Evolutionary conservation across 768 basidiomycete genomes (phyloP), one percentile per base, ranked within the genome.

Genomic region (Daedaleopsis nitida): DNA sequence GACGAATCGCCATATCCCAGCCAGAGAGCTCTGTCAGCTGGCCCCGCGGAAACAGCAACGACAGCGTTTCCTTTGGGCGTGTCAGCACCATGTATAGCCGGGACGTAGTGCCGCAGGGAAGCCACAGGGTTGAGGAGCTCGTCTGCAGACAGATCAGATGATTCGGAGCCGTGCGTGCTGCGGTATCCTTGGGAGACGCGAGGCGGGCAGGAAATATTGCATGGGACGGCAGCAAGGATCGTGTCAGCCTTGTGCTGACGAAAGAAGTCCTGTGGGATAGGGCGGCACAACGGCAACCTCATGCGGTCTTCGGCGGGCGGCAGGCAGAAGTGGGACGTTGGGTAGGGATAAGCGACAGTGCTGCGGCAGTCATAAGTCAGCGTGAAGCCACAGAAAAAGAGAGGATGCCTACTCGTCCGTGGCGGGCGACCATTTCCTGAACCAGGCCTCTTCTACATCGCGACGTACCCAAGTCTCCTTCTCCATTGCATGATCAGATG

Each of bases 381-480:
- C 5, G 5, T 3, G 6, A 23, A 5, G 8, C 19, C 8, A 54
- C 17, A 14, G 23, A n/a, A 23, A 2, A 45, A 1, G 3, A 12
- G 19, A 21, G 23, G 6, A 21, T 0, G 13, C 60, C 13, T 19
- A 62, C 61, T 48, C 45, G 19, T 63, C 62, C 9, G 1, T 24
- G 7, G 39, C 43, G 1, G 73, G 13, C 3, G 52, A 51, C 62
- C 62, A 63, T 3, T 37, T 56, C 0, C 60, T 58, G 70, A 81
- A 83, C 80, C 79, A 81, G 14, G 65, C 38, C 12, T 78, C 76
- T 13, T 75, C 62, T 6, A 83, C 70, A 38, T 76, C 70, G 23
- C 79, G 73, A 10, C 78, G 75, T 60, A 80, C 79, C 81, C 81
- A 82, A 12, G 80, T 80, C 27, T 71, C 59, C 61, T 81, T 82